Base-by-base conservation (phyloP, 177 flowering plant genomes). In the Tripterygium wilfordii region DNA sequence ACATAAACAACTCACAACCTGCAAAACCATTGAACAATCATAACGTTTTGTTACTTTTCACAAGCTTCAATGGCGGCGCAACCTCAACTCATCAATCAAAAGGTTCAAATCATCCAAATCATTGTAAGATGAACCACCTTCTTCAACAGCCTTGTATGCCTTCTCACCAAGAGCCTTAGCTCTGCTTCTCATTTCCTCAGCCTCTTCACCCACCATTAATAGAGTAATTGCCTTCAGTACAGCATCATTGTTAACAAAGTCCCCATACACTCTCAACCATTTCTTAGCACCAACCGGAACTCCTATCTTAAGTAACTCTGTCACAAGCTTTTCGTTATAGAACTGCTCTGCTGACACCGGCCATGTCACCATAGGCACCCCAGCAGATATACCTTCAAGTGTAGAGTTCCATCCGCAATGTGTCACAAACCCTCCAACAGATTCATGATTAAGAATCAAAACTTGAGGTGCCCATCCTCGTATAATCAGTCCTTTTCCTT, bases 351-450 rank as follows among this genome's bases (percentile, higher is more conserved):
- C 83, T 3, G 49, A 61, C 22, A 67, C 4, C 1, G 89, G 89
- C 85, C 85, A 82, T 0, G 83, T 74, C 25, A 76, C 77, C 78
- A 79, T 50, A 0, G 90, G 77, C 24, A 72, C 58, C 3, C 82
- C 85, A 0, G 75, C 68, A 15, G 63, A 35, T 1, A 78, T 23
- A 0, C 74, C 71, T 61, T 81, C 88, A 10, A 78, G 45, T 0
- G 45, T 43, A 7, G 88, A 81, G 38, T 81, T 78, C 83, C 87
- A 80, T 6, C 87, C 87, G 33, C 87, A 80, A 13, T 80, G 87
- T 4, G 83, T 70, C 63, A 75, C 61, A 25, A 76, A 73, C 3
- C 66, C 82, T 29, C 83, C 83, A 0, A 71, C 42, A 0, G 88
- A 68, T n/a, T 53, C 51, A 28, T 81, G 82, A 9, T 71, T 76